Evolutionary conservation across 768 basidiomycete genomes (phyloP).

Genomic region (Leccinum variicolor): DNA sequence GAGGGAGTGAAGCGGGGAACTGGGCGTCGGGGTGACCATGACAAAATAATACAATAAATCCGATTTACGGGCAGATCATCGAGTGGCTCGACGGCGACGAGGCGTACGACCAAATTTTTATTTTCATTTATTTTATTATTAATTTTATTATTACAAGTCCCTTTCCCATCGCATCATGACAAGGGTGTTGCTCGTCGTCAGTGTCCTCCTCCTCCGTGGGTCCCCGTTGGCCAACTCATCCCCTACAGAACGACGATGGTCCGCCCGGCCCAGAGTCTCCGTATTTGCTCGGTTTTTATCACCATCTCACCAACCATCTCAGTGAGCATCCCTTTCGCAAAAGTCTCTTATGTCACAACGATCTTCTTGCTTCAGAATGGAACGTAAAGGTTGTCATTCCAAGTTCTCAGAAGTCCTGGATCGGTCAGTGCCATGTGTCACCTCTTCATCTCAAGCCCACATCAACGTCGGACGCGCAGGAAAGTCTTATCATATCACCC

Average conservation of each 20-base stretch:
- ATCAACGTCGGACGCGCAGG: constrained; percentile 39
- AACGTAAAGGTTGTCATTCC: constrained; percentile 79
- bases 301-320: constrained; percentile 52
- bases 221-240: background rate
- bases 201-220: constrained; percentile 14
- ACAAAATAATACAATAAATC: constrained; percentile 8
- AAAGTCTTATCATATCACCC: constrained; percentile 77
- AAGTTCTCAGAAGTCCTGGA: constrained; percentile 84
- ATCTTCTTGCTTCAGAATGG: constrained; percentile 48
- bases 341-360: constrained; percentile 7
- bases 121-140: background rate
- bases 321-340: constrained; percentile 39
- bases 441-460: background rate
- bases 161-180: constrained; percentile 9
- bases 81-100: constrained; percentile 11
- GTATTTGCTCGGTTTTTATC: constrained; percentile 70
- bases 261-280: constrained; percentile 74
- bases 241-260: constrained; percentile 74
- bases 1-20: constrained; percentile 24
- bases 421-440: constrained; percentile 46
- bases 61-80: constrained; percentile 9
- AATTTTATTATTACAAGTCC: background rate
- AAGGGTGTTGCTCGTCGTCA: constrained; percentile 44
- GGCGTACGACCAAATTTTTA: constrained; percentile 2
- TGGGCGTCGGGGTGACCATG: constrained; percentile 19